Conservation (phyloP, 306 rosid genomes). For the Quercus cerris region DNA sequence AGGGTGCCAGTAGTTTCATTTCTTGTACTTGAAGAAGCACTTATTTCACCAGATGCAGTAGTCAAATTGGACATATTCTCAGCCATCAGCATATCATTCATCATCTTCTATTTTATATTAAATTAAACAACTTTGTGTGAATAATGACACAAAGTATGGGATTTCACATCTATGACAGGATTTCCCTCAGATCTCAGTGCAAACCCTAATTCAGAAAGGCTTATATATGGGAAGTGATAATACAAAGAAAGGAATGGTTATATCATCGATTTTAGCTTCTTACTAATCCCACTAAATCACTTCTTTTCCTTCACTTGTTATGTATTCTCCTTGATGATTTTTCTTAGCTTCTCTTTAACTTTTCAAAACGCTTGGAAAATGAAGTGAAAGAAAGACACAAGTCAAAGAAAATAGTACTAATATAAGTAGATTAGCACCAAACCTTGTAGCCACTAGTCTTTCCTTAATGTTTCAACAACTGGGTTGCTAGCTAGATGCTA, state of each 20-base stretch:
- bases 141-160: constrained; percentile 5
- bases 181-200: constrained; percentile 40
- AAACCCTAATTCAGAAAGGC: constrained; percentile 25
- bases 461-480: background rate
- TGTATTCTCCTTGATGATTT: background rate
- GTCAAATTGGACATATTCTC: constrained; percentile 75
- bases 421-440: background rate
- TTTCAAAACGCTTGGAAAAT: constrained; percentile 8
- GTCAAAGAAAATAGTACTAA: background rate
- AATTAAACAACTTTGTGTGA: constrained; percentile 10
- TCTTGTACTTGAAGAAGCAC: constrained; percentile 60
- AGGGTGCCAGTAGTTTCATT: constrained; percentile 35
- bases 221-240: background rate
- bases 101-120: constrained; percentile 27
- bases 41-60: constrained; percentile 62
- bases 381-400: background rate
- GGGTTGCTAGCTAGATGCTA: background rate
- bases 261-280: constrained; percentile 9
- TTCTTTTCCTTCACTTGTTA: background rate
- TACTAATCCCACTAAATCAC: constrained; percentile 10
- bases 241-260: background rate
- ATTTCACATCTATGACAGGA: constrained; percentile 19
- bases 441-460: background rate
- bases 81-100: constrained; percentile 44
- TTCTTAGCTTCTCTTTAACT: constrained; percentile 1